Conservation (phyloP, 2,329 filamentous ascomycete genomes). For the Cordyceps pruinosa region DNA sequence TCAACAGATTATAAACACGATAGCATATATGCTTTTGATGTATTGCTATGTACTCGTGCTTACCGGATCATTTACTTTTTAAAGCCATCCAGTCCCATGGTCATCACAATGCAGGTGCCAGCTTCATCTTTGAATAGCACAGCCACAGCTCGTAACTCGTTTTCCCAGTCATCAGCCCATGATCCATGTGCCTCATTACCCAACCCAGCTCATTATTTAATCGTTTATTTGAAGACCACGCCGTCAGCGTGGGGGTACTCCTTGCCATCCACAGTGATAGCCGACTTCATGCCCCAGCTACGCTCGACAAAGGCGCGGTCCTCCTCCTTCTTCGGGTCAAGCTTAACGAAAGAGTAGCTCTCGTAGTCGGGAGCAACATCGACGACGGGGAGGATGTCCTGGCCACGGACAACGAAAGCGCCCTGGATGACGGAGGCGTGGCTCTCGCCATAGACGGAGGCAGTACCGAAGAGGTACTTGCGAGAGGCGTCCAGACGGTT, state of each 20-base stretch:
- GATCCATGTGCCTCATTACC: conserved; percentile 29
- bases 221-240: conserved; percentile 95
- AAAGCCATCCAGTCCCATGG: background rate
- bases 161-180: conserved; percentile 16
- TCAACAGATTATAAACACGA: background rate
- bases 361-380: conserved; percentile 96
- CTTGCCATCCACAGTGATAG: conserved; percentile 75
- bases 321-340: conserved; percentile 78
- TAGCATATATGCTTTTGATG: background rate
- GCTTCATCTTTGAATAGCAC: conserved; percentile 8
- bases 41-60: background rate
- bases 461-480: conserved; percentile 93
- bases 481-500: conserved; percentile 92
- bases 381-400: conserved; percentile 80
- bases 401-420: conserved; percentile 90
- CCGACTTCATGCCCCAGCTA: conserved; percentile 89
- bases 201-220: conserved; percentile 15
- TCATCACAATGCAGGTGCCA: conserved; percentile 1
- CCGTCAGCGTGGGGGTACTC: conserved; percentile 80
- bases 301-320: conserved; percentile 81
- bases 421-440: conserved; percentile 88
- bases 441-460: conserved; percentile 81
- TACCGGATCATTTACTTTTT: background rate
- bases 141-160: conserved; percentile 14
- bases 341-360: conserved; percentile 94